A percentile compares a stretch with the other conserved stretches of the same genome.
Conservation (phyloP, 2,329 filamentous ascomycete genomes). For the Graphilbum ipis-grandicollis region DNA sequence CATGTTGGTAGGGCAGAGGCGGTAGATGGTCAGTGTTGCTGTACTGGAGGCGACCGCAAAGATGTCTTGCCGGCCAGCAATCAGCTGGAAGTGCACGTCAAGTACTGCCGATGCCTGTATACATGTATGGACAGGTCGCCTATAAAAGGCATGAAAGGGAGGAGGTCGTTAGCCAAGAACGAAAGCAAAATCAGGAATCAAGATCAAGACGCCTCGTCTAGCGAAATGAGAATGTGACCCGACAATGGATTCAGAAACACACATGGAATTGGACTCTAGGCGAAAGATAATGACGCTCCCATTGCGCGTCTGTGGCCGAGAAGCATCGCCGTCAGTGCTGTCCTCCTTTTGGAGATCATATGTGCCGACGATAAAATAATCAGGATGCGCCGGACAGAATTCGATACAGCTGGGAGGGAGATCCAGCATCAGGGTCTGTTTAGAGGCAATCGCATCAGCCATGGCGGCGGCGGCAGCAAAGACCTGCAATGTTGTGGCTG, state of each 20-base stretch:
- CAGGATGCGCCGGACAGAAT: constrained; percentile 44
- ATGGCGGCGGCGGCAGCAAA: constrained; percentile 1
- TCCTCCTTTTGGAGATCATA: constrained; percentile 55
- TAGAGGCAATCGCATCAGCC: constrained; percentile 19
- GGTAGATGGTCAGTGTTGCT: constrained; percentile 49
- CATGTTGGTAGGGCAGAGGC: constrained; percentile 22
- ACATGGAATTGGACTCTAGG: constrained; percentile 36
- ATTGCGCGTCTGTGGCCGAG: constrained; percentile 43
- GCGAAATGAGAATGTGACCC: too few species aligned
- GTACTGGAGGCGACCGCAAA: constrained; percentile 68
- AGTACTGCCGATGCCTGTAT: constrained; percentile 57
- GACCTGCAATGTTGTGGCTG: too few species aligned
- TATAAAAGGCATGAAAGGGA: too few species aligned
- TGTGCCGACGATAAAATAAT: constrained; percentile 66
- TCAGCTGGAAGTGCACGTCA: constrained; percentile 65
- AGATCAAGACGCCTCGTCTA: background rate
- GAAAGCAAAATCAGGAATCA: too few species aligned
- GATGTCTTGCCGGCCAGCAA: constrained; percentile 25
- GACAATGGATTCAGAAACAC: too few species aligned
- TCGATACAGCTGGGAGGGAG: constrained; percentile 65
- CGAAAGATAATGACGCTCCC: constrained; percentile 57
- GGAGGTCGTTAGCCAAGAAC: too few species aligned
- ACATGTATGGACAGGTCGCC: constrained; percentile 31
- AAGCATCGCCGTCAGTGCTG: constrained; percentile 12
- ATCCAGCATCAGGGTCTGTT: constrained; percentile 36